Conservation (phyloP, 2,329 filamentous ascomycete species). For the Parastagonospora avenae region DNA sequence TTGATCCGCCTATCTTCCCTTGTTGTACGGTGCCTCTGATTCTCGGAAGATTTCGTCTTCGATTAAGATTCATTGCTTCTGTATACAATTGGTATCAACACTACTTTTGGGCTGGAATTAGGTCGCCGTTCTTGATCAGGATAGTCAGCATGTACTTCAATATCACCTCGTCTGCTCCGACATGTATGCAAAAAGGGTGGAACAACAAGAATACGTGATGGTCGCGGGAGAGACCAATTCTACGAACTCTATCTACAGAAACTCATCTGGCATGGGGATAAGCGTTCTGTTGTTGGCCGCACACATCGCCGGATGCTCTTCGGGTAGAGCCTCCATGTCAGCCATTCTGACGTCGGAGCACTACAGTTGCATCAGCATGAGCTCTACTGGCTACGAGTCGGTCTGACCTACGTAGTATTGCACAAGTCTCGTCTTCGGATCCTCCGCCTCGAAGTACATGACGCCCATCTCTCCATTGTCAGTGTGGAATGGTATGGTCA, state of each 20-base stretch:
- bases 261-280: conserved; percentile 10
- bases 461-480: conserved; percentile 8
- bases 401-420: conserved; percentile 6
- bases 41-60: no score
- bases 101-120: no score
- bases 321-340: conserved; percentile 4
- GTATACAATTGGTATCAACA: no score
- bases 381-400: no score
- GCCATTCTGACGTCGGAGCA: conserved; percentile 9
- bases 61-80: no score
- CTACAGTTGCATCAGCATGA: conserved; percentile 9
- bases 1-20: no score
- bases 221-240: not conserved
- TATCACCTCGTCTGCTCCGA: no score
- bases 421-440: conserved; percentile 7
- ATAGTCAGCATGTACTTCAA: no score
- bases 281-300: conserved; percentile 8
- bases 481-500: conserved; percentile 8
- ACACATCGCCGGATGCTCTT: conserved; percentile 11
- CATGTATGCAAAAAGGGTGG: not conserved
- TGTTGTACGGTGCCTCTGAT: no score
- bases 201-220: no score
- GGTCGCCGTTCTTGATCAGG: no score
- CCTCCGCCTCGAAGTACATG: conserved; percentile 12
- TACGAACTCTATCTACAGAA: conserved; percentile 1